These are phyloP conservation scores for Populus ilicifolia DNA, from an alignment of 345 rosid species.

Conservation along the genomic window DNA sequence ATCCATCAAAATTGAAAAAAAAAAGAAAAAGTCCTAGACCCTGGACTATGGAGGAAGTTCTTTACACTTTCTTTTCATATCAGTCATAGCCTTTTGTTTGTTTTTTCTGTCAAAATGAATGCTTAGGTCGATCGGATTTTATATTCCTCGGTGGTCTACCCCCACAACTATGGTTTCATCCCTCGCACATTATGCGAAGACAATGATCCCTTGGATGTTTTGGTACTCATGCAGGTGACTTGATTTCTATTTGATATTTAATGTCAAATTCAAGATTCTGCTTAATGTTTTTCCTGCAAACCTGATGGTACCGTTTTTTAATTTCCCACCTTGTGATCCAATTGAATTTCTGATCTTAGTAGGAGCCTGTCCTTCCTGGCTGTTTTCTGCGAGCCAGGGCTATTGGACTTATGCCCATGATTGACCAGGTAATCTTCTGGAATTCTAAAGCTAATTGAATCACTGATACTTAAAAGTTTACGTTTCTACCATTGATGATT, in stretches of 20 bases:
- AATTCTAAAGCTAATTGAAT: not conserved
- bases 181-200: conserved; percentile 94
- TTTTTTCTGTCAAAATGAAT: conserved; percentile 9
- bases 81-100: conserved; percentile 6
- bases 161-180: conserved; percentile 97
- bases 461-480: not conserved
- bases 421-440: conserved; percentile 71
- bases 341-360: not conserved
- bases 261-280: not conserved
- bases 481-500: not conserved
- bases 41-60: not conserved
- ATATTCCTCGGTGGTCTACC: conserved; percentile 96
- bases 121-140: conserved; percentile 76
- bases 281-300: not conserved
- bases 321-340: conserved; percentile 2
- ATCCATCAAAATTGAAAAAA: not conserved
- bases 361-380: conserved; percentile 99
- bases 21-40: not conserved
- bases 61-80: not conserved
- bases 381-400: conserved; percentile 93
- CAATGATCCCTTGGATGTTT: conserved; percentile 90
- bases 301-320: not conserved
- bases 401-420: conserved; percentile 98
- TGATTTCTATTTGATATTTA: not conserved
- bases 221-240: conserved; percentile 91